phyloP scores from a whole-genome alignment of 2,329 filamentous ascomycete genomes.

The Fusarium sacchari region DNA sequence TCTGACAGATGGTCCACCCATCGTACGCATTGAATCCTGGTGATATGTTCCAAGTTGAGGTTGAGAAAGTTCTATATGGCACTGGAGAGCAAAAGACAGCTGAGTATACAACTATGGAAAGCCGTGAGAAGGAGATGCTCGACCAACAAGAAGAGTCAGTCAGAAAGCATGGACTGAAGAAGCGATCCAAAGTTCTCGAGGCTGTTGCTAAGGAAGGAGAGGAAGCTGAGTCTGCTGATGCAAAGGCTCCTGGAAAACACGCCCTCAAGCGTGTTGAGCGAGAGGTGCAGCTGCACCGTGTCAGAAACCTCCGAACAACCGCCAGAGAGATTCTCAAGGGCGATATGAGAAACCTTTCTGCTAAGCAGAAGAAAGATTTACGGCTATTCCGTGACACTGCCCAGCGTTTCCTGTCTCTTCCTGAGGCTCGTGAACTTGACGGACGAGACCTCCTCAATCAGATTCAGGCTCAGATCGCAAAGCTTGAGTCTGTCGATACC shows the following conservation, averaged over 20 bases:
- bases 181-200: constrained; percentile 30
- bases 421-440: constrained; percentile 46
- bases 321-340: constrained; percentile 51
- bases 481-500: constrained; percentile 45
- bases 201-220: constrained; percentile 37
- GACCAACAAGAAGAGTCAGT: constrained; percentile 42
- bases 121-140: constrained; percentile 33
- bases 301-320: constrained; percentile 44
- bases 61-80: constrained; percentile 86
- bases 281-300: constrained; percentile 39
- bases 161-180: constrained; percentile 34
- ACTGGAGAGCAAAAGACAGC: constrained; percentile 77
- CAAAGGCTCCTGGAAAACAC: constrained; percentile 23
- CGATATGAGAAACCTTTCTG: constrained; percentile 64
- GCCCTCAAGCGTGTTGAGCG: constrained; percentile 36
- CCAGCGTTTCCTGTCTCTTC: constrained; percentile 65
- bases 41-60: constrained; percentile 96
- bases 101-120: constrained; percentile 39
- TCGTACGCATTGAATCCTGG: constrained; percentile 96
- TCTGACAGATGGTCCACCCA: constrained; percentile 82
- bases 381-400: constrained; percentile 76
- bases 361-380: constrained; percentile 79
- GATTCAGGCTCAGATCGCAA: constrained; percentile 49
- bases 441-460: constrained; percentile 46
- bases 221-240: constrained; percentile 29